A percentile compares a stretch with the other conserved stretches of the same genome.
phyloP scores from a whole-genome alignment of 139 green algal genomes.

The Parachlorella kessleri region DNA sequence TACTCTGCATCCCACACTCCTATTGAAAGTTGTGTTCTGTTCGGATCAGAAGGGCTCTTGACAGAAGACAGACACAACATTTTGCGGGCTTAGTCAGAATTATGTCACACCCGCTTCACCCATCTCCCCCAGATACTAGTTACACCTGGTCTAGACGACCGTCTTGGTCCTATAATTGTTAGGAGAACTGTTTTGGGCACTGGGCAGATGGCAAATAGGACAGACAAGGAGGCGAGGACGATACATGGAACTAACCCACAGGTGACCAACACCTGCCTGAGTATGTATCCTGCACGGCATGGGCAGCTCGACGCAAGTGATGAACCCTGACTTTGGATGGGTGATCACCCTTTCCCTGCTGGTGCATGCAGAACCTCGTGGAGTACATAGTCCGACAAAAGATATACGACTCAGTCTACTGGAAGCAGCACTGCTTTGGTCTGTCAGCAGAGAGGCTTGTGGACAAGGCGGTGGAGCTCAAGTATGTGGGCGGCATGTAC shows the following conservation, averaged over 20 bases:
- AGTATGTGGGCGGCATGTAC: conserved; percentile 83
- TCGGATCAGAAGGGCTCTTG: too few relatives aligned
- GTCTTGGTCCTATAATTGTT: too few relatives aligned
- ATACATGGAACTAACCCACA: conserved; percentile 95
- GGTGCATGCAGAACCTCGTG: conserved; percentile 80
- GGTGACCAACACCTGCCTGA: conserved; percentile 37
- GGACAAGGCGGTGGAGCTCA: conserved; percentile 92
- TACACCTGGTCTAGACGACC: too few relatives aligned
- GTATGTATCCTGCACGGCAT: not conserved
- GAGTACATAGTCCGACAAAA: conserved; percentile 92
- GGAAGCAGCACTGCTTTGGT: conserved; percentile 99
- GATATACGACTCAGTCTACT: conserved; percentile 95
- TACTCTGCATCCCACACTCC: too few relatives aligned
- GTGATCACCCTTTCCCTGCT: too few relatives aligned
- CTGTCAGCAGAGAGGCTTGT: conserved; percentile 94
- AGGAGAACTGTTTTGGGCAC: too few relatives aligned
- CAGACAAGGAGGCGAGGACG: conserved; percentile 65
- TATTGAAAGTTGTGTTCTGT: too few relatives aligned
- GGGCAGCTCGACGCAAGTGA: not conserved
- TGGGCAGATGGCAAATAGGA: conserved; percentile 97
- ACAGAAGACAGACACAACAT: too few relatives aligned
- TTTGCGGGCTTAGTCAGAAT: too few relatives aligned
- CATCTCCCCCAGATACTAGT: too few relatives aligned
- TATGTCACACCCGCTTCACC: too few relatives aligned
- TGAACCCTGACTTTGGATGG: not conserved